Conservation (phyloP, 2,329 filamentous ascomycete species). For the Stachybotrys echinatus region DNA sequence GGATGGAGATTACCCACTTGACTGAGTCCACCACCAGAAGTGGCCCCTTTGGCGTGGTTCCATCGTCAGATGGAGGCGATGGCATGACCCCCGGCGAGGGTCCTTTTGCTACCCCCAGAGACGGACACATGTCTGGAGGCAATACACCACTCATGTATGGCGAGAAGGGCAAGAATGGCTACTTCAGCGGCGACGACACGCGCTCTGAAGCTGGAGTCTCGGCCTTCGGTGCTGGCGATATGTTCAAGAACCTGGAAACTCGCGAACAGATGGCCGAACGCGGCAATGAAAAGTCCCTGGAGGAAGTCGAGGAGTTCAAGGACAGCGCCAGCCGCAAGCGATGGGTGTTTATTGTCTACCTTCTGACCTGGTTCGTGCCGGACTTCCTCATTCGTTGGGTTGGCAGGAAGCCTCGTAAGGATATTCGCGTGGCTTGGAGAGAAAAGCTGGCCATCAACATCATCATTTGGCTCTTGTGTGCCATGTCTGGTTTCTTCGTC, state of each 20-base stretch:
- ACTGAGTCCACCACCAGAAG: slow-evolving; percentile 54
- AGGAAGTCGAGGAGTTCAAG: slow-evolving; percentile 81
- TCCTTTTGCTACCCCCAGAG: slow-evolving; percentile 58
- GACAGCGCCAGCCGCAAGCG: slow-evolving; percentile 78
- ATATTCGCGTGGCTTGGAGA: slow-evolving; percentile 88
- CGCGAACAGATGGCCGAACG: slow-evolving; percentile 93
- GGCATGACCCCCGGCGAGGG: slow-evolving; percentile 53
- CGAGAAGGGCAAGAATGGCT: slow-evolving; percentile 72
- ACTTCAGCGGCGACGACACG: slow-evolving; percentile 78
- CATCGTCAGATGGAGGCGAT: slow-evolving; percentile 56
- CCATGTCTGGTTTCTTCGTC: slow-evolving; percentile 79
- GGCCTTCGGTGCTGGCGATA: slow-evolving; percentile 87
- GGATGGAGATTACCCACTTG: slow-evolving; percentile 82
- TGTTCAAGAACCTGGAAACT: slow-evolving; percentile 97
- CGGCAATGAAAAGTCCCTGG: slow-evolving; percentile 82
- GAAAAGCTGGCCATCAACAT: slow-evolving; percentile 98
- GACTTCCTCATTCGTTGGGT: slow-evolving; percentile 73
- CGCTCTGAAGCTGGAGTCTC: slow-evolving; percentile 90
- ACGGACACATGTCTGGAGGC: slow-evolving; percentile 48
- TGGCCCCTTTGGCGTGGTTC: slow-evolving; percentile 24
- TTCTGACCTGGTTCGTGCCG: slow-evolving; percentile 82
- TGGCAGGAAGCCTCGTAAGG: slow-evolving; percentile 85
- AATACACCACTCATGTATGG: slow-evolving; percentile 58
- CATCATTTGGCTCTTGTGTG: slow-evolving; percentile 87
- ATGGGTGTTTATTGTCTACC: slow-evolving; percentile 80